Percentiles rank a stretch among this genome's conserved stretches.
These are phyloP conservation scores for Cyberlindnera veronae DNA, from an alignment of 805 yeast species.

Conservation along the genomic window DNA sequence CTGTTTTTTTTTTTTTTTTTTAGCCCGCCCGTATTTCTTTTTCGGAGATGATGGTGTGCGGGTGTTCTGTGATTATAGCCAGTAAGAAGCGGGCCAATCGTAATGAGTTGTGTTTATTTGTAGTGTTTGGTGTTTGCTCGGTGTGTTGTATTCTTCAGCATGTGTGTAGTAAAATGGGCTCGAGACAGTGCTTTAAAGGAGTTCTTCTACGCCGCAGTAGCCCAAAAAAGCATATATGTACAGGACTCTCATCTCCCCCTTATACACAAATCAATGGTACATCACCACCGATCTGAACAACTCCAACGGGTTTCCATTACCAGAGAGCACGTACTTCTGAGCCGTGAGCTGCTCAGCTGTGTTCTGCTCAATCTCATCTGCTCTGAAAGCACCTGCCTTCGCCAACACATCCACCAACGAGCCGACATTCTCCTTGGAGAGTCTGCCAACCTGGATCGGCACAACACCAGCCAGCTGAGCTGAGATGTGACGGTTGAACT, in stretches of 20 bases:
- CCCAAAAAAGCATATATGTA: conserved; percentile 1
- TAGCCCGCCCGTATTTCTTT: not conserved
- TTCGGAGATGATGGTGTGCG: not conserved
- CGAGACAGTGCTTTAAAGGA: no score
- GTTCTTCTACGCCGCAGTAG: no score
- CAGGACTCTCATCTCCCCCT: not conserved
- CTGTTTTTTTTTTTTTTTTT: no score
- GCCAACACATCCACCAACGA: conserved; percentile 39
- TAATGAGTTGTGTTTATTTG: not conserved
- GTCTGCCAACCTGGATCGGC: conserved; percentile 40
- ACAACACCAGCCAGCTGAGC: conserved; percentile 37
- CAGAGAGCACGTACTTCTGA: conserved; percentile 52
- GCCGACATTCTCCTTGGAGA: conserved; percentile 43
- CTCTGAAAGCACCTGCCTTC: conserved; percentile 38
- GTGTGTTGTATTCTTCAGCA: no score
- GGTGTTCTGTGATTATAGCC: not conserved
- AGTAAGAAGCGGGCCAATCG: not conserved
- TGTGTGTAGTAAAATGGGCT: no score
- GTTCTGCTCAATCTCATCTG: conserved; percentile 31
- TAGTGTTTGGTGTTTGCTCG: not conserved
- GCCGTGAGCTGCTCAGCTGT: conserved; percentile 36
- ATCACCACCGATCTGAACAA: conserved; percentile 25
- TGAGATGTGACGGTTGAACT: conserved; percentile 56
- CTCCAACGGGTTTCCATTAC: conserved; percentile 59
- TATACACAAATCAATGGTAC: conserved; percentile 16